Base-by-base conservation (phyloP, 1,139 yeast genomes). In the Trichomonascaceae sp. region DNA sequence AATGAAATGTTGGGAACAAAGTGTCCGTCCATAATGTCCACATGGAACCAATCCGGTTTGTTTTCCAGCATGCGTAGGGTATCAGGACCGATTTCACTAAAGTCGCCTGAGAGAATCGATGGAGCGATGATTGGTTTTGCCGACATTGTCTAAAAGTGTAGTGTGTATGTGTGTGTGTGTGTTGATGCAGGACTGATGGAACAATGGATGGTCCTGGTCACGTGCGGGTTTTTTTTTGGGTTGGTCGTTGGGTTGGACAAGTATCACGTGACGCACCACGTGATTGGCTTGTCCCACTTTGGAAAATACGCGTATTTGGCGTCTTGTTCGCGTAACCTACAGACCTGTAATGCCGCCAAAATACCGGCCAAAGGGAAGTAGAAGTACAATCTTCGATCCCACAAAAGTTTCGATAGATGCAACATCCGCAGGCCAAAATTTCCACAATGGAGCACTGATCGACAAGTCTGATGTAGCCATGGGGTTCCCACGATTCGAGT, bases 1-100 rank as follows among this genome's bases (percentile, higher is more conserved):
- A 89, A 67, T 4, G 96, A 76, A 48, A 89, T 78, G 62, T 92
- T 89, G 46, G 98, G 98, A 32, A 92, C 98, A 58, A 89, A 89
- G 60, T 89, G 89, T 36, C 98, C 97, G 57, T 89, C 99, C 99
- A 89, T 89, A 34, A 89, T 92, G 58, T 89, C 99, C 37, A 89
- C 75, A 59, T 89, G 99, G 43, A 92, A 74, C 99, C 99, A 89
- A 49, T 89, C 93, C 26, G 95, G 93, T 32, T 73, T 71, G 32
- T 76, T 67, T 42, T 74, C 72, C 47, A 82, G 74, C 61, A 87
- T 79, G 38, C 70, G 67, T 54, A 78, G 80, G 58, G 96, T 84
- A 44, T 85, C 89, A 45, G 84, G 73, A 33, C 93, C 96, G 43
- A 87, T 64, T 49, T 82, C 71, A 48, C 95, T 78, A 53, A 87